A percentile compares a stretch with the other conserved stretches of the same genome.
phyloP scores from a whole-genome alignment of 495 filamentous ascomycete species.

The Penicillium cinerascens region DNA sequence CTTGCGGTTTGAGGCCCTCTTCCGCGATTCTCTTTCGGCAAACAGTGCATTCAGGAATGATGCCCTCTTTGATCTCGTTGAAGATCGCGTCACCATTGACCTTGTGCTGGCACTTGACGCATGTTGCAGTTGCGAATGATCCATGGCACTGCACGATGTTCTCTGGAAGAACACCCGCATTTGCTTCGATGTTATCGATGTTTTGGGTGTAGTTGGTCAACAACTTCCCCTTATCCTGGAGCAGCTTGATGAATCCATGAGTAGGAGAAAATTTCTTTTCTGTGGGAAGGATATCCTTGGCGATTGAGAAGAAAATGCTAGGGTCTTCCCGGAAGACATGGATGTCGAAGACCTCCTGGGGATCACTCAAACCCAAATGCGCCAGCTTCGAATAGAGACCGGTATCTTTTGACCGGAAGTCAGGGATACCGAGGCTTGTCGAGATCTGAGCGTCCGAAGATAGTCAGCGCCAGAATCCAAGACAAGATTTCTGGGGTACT shows the following conservation, averaged over 20 bases:
- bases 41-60: conserved; percentile 51
- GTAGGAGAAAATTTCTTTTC: conserved; percentile 76
- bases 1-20: conserved; percentile 39
- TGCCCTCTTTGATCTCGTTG: conserved; percentile 72
- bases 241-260: conserved; percentile 91
- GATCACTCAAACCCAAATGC: conserved; percentile 72
- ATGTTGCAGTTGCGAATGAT: conserved; percentile 88
- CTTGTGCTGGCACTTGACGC: conserved; percentile 73
- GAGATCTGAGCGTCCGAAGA: conserved; percentile 54
- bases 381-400: conserved; percentile 71
- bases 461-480: neutral
- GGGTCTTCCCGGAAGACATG: conserved; percentile 81
- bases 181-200: conserved; percentile 93
- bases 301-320: conserved; percentile 85
- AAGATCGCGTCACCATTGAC: conserved; percentile 78
- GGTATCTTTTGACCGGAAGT: conserved; percentile 65
- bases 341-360: conserved; percentile 95
- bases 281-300: conserved; percentile 83
- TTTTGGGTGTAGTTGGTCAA: conserved; percentile 98
- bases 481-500: conserved; percentile 9
- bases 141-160: conserved; percentile 97
- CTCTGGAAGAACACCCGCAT: conserved; percentile 75
- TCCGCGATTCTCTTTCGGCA: conserved; percentile 40
- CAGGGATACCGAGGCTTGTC: conserved; percentile 64
- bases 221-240: conserved; percentile 85